Evolutionary conservation across 495 filamentous ascomycete species (phyloP).

Genomic region (Thozetella sp.): DNA sequence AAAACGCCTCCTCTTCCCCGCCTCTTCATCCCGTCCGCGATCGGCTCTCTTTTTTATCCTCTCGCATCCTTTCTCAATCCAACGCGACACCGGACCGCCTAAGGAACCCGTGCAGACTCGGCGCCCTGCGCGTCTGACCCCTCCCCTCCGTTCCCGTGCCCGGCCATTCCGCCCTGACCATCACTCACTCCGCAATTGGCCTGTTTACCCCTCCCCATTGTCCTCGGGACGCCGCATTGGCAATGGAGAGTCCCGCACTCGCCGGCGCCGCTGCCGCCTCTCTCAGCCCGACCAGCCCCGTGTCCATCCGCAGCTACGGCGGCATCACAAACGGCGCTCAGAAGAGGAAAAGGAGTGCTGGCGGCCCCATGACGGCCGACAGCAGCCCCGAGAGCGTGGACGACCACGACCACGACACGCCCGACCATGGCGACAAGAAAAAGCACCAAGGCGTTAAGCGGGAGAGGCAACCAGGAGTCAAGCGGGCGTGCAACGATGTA

Average conservation of each 20-base stretch:
- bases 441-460: constrained; percentile 72
- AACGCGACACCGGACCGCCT: constrained; percentile 3
- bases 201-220: neutral
- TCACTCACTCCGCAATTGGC: constrained; percentile 2
- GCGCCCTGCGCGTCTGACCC: neutral
- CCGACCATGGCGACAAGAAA: constrained; percentile 61
- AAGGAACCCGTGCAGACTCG: constrained; percentile 1
- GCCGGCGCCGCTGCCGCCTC: neutral
- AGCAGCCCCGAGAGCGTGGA: constrained; percentile 69
- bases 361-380: constrained; percentile 35
- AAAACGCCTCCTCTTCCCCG: neutral
- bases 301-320: constrained; percentile 39
- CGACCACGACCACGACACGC: constrained; percentile 65
- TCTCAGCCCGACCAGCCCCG: constrained; percentile 1
- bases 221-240: neutral
- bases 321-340: constrained; percentile 28
- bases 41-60: constrained; percentile 3
- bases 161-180: neutral
- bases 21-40: constrained; percentile 2
- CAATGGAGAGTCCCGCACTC: constrained; percentile 2
- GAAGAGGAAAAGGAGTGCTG: constrained; percentile 50
- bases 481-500: constrained; percentile 80
- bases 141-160: neutral
- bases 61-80: constrained; percentile 3
- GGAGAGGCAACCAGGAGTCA: constrained; percentile 65